phyloP scores from a whole-genome alignment of 805 yeast genomes.

The Wickerhamiella hasegawae region DNA sequence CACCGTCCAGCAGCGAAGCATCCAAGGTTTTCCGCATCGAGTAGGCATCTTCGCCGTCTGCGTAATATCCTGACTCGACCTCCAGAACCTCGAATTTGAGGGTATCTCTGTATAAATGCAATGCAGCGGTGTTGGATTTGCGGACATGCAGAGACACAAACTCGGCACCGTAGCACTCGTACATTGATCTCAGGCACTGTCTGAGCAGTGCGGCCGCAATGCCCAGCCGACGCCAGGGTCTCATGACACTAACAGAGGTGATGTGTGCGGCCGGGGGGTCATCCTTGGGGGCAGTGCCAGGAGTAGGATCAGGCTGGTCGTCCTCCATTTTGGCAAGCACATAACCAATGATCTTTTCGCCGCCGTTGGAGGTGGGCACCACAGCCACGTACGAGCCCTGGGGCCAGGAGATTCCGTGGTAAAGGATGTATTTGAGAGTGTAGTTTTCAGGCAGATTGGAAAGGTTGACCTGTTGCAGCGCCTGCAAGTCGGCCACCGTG shows the following conservation, averaged over 20 bases:
- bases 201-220: constrained; percentile 74
- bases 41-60: constrained; percentile 96
- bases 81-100: constrained; percentile 66
- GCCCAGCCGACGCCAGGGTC: constrained; percentile 91
- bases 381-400: constrained; percentile 91
- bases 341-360: constrained; percentile 86
- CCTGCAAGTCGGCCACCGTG: constrained; percentile 69
- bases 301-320: constrained; percentile 27
- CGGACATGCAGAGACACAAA: constrained; percentile 88
- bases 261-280: constrained; percentile 65
- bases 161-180: constrained; percentile 66
- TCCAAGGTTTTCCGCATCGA: constrained; percentile 40
- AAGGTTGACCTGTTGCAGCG: constrained; percentile 90
- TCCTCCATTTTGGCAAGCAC: constrained; percentile 95
- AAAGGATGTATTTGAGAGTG: constrained; percentile 79
- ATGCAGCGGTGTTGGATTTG: constrained; percentile 83
- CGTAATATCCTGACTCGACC: constrained; percentile 80
- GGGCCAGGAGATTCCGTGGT: constrained; percentile 93
- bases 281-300: constrained; percentile 9
- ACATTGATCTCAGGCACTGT: constrained; percentile 62
- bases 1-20: neutral
- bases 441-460: constrained; percentile 92
- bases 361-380: constrained; percentile 44
- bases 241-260: constrained; percentile 85
- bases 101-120: constrained; percentile 78